Percentiles rank a stretch among this genome's conserved stretches.
Conservation (phyloP, 768 basidiomycete genomes). For the Suillus subluteus region DNA sequence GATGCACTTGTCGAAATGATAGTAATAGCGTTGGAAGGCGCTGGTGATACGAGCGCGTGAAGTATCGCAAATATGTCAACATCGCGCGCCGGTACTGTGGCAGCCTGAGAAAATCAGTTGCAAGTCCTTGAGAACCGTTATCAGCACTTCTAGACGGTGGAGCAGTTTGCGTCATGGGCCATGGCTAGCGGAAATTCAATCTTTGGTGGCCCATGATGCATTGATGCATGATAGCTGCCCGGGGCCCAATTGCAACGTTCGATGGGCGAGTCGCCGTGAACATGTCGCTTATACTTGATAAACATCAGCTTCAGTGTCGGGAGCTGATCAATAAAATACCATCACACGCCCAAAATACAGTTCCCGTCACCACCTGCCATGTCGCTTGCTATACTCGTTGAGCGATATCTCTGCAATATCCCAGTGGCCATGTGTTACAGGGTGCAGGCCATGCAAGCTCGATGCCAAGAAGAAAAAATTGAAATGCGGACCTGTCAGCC, state of each 20-base stretch:
- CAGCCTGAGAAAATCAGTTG: neutral
- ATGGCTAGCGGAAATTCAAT: too few species aligned
- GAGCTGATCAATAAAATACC: neutral
- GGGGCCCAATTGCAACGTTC: neutral
- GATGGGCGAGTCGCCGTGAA: neutral
- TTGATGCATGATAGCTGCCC: neutral
- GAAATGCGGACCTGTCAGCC: neutral
- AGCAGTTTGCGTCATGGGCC: too few species aligned
- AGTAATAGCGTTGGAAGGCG: neutral
- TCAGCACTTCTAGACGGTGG: too few species aligned
- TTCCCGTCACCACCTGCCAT: neutral
- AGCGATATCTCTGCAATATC: neutral
- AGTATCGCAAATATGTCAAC: too few species aligned
- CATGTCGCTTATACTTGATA: neutral
- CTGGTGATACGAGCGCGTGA: neutral
- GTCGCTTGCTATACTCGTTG: neutral
- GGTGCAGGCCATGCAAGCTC: neutral
- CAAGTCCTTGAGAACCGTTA: neutral
- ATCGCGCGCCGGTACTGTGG: neutral
- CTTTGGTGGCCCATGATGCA: too few species aligned
- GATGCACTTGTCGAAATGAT: neutral
- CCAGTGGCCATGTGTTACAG: neutral
- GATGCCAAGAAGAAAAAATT: neutral
- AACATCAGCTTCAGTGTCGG: neutral
- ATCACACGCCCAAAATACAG: neutral